phyloP scores from a whole-genome alignment of 176 grass and related monocot genomes.

The Avena insularis region DNA sequence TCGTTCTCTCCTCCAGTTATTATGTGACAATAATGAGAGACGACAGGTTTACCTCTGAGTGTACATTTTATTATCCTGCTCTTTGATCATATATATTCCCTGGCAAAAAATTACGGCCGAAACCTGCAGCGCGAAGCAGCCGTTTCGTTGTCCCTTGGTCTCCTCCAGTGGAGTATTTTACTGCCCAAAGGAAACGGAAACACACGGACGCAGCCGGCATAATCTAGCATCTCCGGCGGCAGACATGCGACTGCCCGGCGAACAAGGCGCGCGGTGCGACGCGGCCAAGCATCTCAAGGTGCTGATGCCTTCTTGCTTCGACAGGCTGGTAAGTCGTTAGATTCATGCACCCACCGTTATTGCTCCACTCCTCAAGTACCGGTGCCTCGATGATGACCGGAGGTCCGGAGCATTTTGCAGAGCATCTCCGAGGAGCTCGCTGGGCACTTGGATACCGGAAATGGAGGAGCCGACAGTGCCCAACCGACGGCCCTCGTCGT shows the following conservation, averaged over 20 bases:
- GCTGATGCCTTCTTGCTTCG: conserved; percentile 8
- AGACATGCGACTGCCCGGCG: background rate
- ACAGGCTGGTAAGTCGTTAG: background rate
- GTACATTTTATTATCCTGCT: no score
- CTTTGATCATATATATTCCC: no score
- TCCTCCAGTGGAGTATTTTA: background rate
- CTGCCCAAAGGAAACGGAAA: background rate
- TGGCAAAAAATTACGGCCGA: no score
- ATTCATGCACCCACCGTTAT: background rate
- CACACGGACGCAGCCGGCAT: background rate
- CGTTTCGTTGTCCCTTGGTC: no score
- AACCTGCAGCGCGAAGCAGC: no score
- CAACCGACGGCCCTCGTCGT: conserved; percentile 5
- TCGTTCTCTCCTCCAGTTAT: no score
- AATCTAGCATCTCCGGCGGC: background rate
- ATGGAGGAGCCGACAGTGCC: background rate
- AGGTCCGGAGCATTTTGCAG: background rate
- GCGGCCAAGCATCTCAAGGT: conserved; percentile 15
- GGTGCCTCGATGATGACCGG: background rate
- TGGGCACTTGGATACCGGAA: background rate
- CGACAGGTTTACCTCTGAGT: no score
- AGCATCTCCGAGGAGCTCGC: background rate
- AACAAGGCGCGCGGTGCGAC: background rate
- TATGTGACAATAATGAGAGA: no score
- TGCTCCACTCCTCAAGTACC: background rate